A percentile compares a stretch with the other conserved stretches of the same genome.
Conservation (phyloP, 805 yeast species). For the Monosporozyma unispora region DNA sequence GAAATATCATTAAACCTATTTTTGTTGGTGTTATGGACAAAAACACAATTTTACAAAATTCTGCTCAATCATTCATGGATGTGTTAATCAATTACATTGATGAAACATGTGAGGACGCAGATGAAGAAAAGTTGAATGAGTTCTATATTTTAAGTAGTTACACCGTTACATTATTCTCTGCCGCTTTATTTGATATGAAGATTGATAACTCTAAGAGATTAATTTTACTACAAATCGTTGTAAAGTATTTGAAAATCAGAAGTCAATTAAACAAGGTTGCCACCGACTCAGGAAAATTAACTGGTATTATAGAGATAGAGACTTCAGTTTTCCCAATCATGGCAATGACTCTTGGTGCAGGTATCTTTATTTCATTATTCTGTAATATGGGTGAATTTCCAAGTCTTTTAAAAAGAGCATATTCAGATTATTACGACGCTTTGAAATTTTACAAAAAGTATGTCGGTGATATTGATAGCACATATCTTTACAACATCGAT, state of each 20-base stretch:
- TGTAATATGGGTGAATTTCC: constrained; percentile 22
- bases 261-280: constrained; percentile 20
- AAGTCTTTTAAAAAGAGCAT: constrained; percentile 6
- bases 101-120: constrained; percentile 16
- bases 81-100: constrained; percentile 13
- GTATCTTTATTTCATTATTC: constrained; percentile 41
- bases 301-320: constrained; percentile 16
- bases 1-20: constrained; percentile 26
- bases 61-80: constrained; percentile 30
- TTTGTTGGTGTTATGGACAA: constrained; percentile 31
- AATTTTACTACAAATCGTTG: constrained; percentile 30
- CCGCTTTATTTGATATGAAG: constrained; percentile 22
- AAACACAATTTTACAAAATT: constrained; percentile 26
- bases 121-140: constrained; percentile 4
- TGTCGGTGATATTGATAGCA: constrained; percentile 16
- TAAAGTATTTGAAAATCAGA: constrained; percentile 32
- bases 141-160: constrained; percentile 22
- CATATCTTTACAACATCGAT: constrained; percentile 20
- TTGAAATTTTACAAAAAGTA: constrained; percentile 19
- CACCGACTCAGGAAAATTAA: constrained; percentile 16
- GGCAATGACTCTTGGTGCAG: constrained; percentile 37
- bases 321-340: constrained; percentile 24
- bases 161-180: constrained; percentile 30
- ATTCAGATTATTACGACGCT: constrained; percentile 7
- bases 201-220: constrained; percentile 26